A percentile compares a stretch with the other conserved stretches of the same genome.
Evolutionary conservation across 768 basidiomycete species (phyloP).

Genomic region (Cubamyces sp.): DNA sequence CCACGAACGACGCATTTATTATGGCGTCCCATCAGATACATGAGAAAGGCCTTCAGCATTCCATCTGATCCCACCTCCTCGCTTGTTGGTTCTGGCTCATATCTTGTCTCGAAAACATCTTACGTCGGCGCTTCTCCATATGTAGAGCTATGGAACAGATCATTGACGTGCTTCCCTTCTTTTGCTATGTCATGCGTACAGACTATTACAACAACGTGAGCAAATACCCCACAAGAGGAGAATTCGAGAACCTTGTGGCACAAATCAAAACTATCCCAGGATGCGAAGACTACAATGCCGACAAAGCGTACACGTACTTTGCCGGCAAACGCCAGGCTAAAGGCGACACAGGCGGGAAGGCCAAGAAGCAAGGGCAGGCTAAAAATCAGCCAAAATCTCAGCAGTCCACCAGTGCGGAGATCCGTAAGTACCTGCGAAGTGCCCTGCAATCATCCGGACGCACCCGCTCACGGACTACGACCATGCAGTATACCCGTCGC

Average conservation of each 20-base stretch:
- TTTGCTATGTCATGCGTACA: background rate
- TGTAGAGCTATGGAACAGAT: background rate
- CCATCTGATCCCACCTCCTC: too few relatives aligned
- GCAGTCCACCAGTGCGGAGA: slow-evolving; percentile 6
- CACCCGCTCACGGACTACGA: background rate
- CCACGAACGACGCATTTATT: too few relatives aligned
- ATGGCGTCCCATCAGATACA: background rate
- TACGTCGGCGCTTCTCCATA: too few relatives aligned
- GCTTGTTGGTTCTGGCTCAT: too few relatives aligned
- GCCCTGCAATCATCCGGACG: background rate
- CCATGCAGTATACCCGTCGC: slow-evolving; percentile 23
- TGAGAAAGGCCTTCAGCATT: too few relatives aligned
- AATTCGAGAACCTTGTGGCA: slow-evolving; percentile 4
- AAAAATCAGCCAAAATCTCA: background rate
- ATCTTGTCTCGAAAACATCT: too few relatives aligned
- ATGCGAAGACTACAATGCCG: slow-evolving; percentile 18
- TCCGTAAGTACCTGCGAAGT: slow-evolving; percentile 10
- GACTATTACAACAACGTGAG: slow-evolving; percentile 6
- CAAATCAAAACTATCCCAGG: slow-evolving; percentile 11
- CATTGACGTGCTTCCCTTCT: background rate
- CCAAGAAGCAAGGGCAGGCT: background rate
- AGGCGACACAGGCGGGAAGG: background rate
- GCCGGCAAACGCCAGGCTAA: slow-evolving; percentile 2
- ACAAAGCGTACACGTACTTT: slow-evolving; percentile 4
- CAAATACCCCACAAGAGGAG: background rate